phyloP scores from a whole-genome alignment of 345 rosid species.

The Citrus australasica region DNA sequence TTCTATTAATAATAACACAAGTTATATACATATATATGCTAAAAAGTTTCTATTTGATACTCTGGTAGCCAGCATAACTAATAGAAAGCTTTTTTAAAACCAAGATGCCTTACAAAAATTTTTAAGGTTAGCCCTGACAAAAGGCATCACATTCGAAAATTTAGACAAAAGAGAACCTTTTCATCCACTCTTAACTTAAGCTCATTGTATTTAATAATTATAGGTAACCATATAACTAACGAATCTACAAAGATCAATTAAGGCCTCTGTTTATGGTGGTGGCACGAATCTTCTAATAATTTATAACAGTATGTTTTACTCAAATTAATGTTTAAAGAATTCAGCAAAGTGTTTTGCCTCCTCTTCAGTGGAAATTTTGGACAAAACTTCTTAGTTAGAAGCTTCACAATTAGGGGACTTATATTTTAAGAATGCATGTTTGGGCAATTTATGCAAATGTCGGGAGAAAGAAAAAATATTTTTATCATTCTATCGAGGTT shows the following conservation, averaged over 20 bases:
- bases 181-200: neutral
- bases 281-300: neutral
- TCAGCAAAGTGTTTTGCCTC: neutral
- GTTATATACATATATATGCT: no score
- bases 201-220: neutral
- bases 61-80: neutral
- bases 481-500: no score
- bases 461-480: neutral
- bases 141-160: slow-evolving; percentile 18
- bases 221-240: neutral
- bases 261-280: neutral
- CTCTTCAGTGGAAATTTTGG: neutral
- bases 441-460: neutral
- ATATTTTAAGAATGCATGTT: neutral
- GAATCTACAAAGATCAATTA: neutral
- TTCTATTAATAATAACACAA: no score
- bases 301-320: neutral
- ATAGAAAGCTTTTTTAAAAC: slow-evolving; percentile 14
- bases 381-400: neutral
- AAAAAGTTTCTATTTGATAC: neutral
- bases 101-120: slow-evolving; percentile 8
- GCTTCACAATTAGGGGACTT: neutral
- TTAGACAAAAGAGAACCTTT: neutral
- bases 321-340: neutral
- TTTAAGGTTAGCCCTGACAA: slow-evolving; percentile 14